These are phyloP conservation scores for Cercospora sesami DNA, from an alignment of 2,329 filamentous ascomycete genomes.

Conservation along the genomic window DNA sequence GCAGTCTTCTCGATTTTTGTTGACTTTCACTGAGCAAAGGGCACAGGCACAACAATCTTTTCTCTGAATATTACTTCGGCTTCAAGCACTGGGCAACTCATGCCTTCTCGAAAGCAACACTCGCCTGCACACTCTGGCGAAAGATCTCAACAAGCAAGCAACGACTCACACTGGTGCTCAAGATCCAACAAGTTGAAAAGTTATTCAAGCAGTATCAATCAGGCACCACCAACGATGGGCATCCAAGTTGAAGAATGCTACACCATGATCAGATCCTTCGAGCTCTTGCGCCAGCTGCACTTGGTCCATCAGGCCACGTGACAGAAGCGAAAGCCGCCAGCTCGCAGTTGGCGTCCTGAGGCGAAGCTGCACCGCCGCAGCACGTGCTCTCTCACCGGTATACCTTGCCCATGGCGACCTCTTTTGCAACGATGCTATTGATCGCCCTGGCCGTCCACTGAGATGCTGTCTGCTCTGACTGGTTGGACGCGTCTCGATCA, in stretches of 20 bases:
- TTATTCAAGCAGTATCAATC: neutral
- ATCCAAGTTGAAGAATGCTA: neutral
- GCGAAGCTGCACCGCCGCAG: constrained; percentile 7
- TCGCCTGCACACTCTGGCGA: neutral
- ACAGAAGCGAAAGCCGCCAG: constrained; percentile 10
- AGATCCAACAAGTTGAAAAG: neutral
- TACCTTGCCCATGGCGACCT: constrained; percentile 5
- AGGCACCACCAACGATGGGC: neutral
- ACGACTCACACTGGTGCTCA: neutral
- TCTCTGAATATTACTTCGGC: too few relatives aligned
- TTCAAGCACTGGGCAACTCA: neutral
- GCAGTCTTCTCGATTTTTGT: neutral
- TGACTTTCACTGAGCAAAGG: neutral
- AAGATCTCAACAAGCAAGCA: neutral
- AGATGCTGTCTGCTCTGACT: neutral
- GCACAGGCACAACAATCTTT: neutral
- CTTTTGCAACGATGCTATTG: neutral
- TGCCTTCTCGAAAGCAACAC: neutral
- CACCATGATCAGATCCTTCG: neutral
- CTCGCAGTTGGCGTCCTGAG: constrained; percentile 6
- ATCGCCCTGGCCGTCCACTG: neutral
- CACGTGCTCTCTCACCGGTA: constrained; percentile 13
- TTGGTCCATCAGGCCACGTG: neutral
- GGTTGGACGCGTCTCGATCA: neutral
- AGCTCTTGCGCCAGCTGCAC: neutral